Evolutionary conservation across 2,329 filamentous ascomycete species (phyloP).

Genomic region (Apiospora koreana): DNA sequence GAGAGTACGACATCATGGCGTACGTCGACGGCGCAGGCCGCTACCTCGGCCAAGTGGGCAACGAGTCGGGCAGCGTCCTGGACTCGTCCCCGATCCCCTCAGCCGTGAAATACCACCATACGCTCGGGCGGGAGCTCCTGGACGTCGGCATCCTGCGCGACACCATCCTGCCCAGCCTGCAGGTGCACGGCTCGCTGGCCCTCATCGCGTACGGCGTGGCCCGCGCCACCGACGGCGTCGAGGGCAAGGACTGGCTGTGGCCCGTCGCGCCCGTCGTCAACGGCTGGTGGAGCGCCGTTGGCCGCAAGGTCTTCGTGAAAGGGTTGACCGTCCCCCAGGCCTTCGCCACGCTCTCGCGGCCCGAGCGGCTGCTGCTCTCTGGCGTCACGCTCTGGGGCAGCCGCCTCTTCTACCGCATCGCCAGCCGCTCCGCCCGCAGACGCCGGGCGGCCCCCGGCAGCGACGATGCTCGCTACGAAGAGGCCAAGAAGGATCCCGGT

Average conservation of each 20-base stretch:
- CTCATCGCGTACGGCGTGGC: constrained; percentile 49
- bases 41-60: constrained; percentile 9
- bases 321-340: constrained; percentile 47
- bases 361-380: constrained; percentile 55
- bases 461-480: constrained; percentile 58
- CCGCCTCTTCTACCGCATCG: constrained; percentile 56
- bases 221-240: constrained; percentile 53
- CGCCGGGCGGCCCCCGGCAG: constrained; percentile 30
- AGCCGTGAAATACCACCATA: neutral
- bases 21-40: constrained; percentile 11
- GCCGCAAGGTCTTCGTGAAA: constrained; percentile 47
- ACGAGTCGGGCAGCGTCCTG: neutral
- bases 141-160: constrained; percentile 18
- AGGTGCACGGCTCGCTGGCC: constrained; percentile 15
- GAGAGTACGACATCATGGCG: neutral
- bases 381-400: constrained; percentile 60
- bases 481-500: constrained; percentile 48
- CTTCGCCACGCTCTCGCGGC: constrained; percentile 49
- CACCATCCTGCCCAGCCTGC: constrained; percentile 17
- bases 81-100: constrained; percentile 11
- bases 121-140: constrained; percentile 14
- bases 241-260: constrained; percentile 64
- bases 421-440: constrained; percentile 46
- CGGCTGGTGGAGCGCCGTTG: constrained; percentile 62
- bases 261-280: constrained; percentile 55